Base-by-base conservation (phyloP, 2,329 filamentous ascomycete genomes). In the Diplodia scrobiculata region DNA sequence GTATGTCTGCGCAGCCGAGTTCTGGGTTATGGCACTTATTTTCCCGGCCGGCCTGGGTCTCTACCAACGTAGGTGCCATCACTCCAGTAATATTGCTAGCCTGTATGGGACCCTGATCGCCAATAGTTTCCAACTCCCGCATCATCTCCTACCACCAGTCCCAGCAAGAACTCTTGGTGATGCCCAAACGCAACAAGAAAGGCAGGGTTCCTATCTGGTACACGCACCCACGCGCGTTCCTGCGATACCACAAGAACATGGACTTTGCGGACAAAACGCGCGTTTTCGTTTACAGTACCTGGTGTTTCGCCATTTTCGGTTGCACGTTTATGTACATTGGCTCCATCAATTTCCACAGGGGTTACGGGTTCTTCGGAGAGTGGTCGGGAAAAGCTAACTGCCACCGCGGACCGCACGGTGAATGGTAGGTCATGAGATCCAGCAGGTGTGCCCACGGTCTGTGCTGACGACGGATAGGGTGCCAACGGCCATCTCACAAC, bases 401-500 rank as follows among this genome's bases (percentile, higher is more conserved):
- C 19, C 58, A 53, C n/a, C 47, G 65, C 9, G 65, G 65, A 6
- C 50, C 50, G 19, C 34, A 55, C 17, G 65, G 65, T 13, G 65
- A 66, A 60, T 66, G 65, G 65, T 66, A 38, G 11, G 65, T 27
- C 1, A 7, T 2, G 6, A 48, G 36, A 17, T 29, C 13, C 34
- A 19, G 1, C 5, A 14, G 5, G 4, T 5, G 3, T 3, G 25
- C 27, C n/a, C 47, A 5, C 1, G 17, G 4, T n/a, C 3, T 2
- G 17, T 19, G 17, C 48, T 66, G 27, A 66, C 50, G 9, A 13
- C 5, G 25, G 3, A 17, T 64, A 83, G 83, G 84, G 84, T 86
- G 79, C 86, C 86, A 0, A 87, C 85, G 0, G 82, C 87, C 52
- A 79, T 87, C 63, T 89, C 86, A 86, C 87, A 89, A 69, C 80